Evolutionary conservation across 495 filamentous ascomycete genomes (phyloP).

Genomic region (Aeminium ludgeri): DNA sequence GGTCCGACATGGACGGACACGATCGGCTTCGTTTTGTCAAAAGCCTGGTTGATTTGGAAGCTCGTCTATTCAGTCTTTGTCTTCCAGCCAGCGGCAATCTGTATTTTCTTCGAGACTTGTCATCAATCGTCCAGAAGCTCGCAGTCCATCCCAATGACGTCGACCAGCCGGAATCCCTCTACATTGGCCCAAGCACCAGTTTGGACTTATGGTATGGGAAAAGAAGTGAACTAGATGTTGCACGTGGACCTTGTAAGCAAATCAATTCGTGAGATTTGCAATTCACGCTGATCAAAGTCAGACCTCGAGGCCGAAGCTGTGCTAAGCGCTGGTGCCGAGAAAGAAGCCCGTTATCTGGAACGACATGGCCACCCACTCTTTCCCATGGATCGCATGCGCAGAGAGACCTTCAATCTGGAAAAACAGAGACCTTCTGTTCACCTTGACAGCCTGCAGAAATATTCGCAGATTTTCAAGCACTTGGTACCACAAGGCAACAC

Average conservation of each 20-base stretch:
- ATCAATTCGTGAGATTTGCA: neutral
- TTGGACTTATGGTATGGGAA: slow-evolving; percentile 28
- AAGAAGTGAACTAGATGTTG: slow-evolving; percentile 14
- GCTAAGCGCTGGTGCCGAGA: slow-evolving; percentile 12
- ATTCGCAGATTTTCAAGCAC: slow-evolving; percentile 10
- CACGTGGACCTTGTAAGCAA: slow-evolving; percentile 27
- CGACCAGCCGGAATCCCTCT: slow-evolving; percentile 19
- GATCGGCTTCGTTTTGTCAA: slow-evolving; percentile 27
- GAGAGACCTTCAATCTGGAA: slow-evolving; percentile 4
- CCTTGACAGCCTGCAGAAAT: slow-evolving; percentile 15
- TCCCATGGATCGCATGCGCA: slow-evolving; percentile 3
- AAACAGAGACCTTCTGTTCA: slow-evolving; percentile 8
- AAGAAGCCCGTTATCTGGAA: slow-evolving; percentile 10
- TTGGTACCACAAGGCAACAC: slow-evolving; percentile 10
- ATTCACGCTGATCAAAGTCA: slow-evolving; percentile 1
- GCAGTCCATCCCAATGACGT: slow-evolving; percentile 8
- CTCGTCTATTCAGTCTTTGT: slow-evolving; percentile 22
- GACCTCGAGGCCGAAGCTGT: slow-evolving; percentile 3
- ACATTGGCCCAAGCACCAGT: slow-evolving; percentile 25
- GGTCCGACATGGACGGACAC: slow-evolving; percentile 24
- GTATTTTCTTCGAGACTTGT: slow-evolving; percentile 24
- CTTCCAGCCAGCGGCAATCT: slow-evolving; percentile 28
- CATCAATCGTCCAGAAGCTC: slow-evolving; percentile 4
- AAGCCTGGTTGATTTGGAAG: slow-evolving; percentile 27
- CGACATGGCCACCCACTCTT: slow-evolving; percentile 5